Percentiles rank a stretch among this genome's conserved stretches.
These are phyloP conservation scores for Trypanosoma cruzi DNA, from an alignment of 208 protist species.

Conservation along the genomic window DNA sequence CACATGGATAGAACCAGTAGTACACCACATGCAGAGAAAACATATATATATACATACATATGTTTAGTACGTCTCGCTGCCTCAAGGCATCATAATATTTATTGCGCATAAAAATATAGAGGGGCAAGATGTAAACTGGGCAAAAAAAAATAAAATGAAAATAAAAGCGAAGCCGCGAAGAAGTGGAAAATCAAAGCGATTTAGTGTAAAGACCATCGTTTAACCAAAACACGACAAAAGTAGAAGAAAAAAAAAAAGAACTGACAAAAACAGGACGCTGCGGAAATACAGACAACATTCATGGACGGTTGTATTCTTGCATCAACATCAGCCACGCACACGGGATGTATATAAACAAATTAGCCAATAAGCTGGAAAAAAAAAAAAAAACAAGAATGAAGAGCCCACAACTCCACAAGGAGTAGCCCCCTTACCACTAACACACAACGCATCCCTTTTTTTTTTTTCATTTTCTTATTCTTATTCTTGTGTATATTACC, in stretches of 20 bases:
- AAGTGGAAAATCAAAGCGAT: too few relatives aligned
- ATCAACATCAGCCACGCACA: not conserved
- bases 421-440: too few relatives aligned
- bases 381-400: conserved; percentile 7
- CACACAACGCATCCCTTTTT: too few relatives aligned
- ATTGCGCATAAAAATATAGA: not conserved
- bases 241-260: conserved; percentile 1
- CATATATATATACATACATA: not conserved
- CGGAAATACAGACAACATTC: not conserved
- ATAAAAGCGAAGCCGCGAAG: not conserved
- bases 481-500: not conserved
- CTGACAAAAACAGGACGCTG: not conserved
- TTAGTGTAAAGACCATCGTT: not conserved
- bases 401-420: too few relatives aligned
- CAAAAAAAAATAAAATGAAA: not conserved
- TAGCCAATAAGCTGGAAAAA: too few relatives aligned
- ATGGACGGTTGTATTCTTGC: not conserved
- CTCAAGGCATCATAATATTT: not conserved
- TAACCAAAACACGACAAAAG: not conserved
- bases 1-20: too few relatives aligned
- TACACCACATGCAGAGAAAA: not conserved
- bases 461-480: too few relatives aligned
- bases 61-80: not conserved
- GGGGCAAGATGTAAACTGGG: too few relatives aligned
- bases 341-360: too few relatives aligned